phyloP scores from a whole-genome alignment of 371 early-diverging fungal species.

The Coemansia sp. region DNA sequence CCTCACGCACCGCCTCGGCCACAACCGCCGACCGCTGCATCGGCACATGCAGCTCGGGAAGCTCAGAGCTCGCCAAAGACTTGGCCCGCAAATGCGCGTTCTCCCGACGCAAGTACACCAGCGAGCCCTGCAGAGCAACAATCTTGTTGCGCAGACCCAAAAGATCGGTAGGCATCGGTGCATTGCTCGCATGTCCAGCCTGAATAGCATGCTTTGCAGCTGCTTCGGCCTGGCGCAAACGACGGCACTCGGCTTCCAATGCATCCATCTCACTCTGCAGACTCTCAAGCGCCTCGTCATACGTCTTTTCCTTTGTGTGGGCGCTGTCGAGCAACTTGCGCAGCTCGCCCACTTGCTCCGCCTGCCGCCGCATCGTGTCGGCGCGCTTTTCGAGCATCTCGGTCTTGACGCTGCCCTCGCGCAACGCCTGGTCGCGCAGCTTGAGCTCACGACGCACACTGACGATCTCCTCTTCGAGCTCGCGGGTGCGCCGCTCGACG shows the following conservation, averaged over 20 bases:
- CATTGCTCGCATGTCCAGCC: background rate
- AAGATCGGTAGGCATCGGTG: slow-evolving; percentile 36
- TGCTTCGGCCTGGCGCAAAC: slow-evolving; percentile 56
- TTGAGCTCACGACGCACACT: slow-evolving; percentile 73
- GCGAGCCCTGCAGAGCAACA: slow-evolving; percentile 70
- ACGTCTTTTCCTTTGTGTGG: slow-evolving; percentile 65
- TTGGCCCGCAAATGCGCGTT: slow-evolving; percentile 64
- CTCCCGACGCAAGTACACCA: slow-evolving; percentile 76
- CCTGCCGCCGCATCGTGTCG: slow-evolving; percentile 66
- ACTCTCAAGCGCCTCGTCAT: slow-evolving; percentile 71
- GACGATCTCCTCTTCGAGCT: slow-evolving; percentile 73
- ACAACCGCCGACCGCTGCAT: slow-evolving; percentile 56
- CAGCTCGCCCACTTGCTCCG: slow-evolving; percentile 62
- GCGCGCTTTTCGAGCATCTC: slow-evolving; percentile 77
- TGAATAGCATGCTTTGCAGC: slow-evolving; percentile 51
- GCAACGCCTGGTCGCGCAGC: slow-evolving; percentile 74
- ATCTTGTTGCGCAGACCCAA: slow-evolving; percentile 54
- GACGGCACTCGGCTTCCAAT: slow-evolving; percentile 64
- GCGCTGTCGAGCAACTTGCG: slow-evolving; percentile 64
- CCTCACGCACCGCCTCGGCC: slow-evolving; percentile 57
- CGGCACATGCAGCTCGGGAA: background rate
- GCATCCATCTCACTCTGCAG: slow-evolving; percentile 72
- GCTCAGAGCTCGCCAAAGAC: slow-evolving; percentile 44
- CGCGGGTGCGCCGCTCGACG: slow-evolving; percentile 71
- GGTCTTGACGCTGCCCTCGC: slow-evolving; percentile 74